Conservation (phyloP, 1,284 basidiomycete species). For the Cystobasidium slooffiae region DNA sequence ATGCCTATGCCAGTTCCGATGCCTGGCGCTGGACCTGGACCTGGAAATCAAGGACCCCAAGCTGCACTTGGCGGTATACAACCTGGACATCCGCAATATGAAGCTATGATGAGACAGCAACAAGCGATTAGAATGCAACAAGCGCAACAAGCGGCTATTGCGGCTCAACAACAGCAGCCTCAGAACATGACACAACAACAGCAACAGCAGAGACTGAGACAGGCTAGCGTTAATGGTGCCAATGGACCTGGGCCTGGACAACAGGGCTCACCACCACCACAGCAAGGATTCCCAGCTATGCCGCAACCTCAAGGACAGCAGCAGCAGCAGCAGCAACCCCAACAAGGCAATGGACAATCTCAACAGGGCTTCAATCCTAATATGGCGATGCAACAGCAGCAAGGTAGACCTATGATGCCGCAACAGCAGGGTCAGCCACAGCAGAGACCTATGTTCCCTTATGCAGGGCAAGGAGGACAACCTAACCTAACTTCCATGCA, state of each 20-base stretch:
- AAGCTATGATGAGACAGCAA: constrained; percentile 30
- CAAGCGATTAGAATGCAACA: constrained; percentile 19
- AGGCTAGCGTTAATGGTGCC: background rate
- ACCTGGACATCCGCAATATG: constrained; percentile 22
- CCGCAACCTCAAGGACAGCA: constrained; percentile 16
- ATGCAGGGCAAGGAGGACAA: constrained; percentile 15
- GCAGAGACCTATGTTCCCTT: constrained; percentile 30
- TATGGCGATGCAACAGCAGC: constrained; percentile 20
- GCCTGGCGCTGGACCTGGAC: background rate
- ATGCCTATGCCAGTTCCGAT: background rate
- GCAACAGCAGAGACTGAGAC: constrained; percentile 26
- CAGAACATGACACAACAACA: background rate
- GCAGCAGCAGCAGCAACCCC: background rate
- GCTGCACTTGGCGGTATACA: background rate
- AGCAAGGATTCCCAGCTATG: constrained; percentile 4
- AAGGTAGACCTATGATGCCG: constrained; percentile 14
- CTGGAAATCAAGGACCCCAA: background rate
- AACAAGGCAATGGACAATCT: background rate
- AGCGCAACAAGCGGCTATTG: constrained; percentile 8
- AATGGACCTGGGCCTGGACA: background rate
- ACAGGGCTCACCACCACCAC: constrained; percentile 6
- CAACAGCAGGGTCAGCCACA: background rate
- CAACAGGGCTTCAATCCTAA: constrained; percentile 21
- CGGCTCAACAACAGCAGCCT: background rate
- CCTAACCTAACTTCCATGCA: background rate